Evolutionary conservation across 2,329 filamentous ascomycete species (phyloP).

Genomic region (Atkinsonella hypoxylon): DNA sequence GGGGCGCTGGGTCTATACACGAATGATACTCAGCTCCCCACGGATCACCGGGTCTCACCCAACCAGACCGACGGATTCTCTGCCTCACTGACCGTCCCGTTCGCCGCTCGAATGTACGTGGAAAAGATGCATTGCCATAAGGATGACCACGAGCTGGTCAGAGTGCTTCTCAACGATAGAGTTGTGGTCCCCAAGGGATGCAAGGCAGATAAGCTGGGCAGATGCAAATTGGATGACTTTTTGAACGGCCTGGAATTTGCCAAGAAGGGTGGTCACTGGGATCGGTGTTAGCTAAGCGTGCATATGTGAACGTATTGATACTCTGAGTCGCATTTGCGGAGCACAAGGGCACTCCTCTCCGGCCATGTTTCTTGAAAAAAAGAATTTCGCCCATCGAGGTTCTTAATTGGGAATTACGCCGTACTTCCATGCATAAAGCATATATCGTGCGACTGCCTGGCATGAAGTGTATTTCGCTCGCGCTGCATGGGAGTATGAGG

Average conservation of each 20-base stretch:
- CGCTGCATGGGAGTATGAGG: too few species aligned
- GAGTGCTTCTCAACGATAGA: slow-evolving; percentile 73
- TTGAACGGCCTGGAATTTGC: slow-evolving; percentile 68
- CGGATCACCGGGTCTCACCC: slow-evolving; percentile 36
- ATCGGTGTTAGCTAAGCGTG: slow-evolving; percentile 34
- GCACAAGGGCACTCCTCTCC: too few species aligned
- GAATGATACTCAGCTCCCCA: slow-evolving; percentile 40
- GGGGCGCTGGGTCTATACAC: slow-evolving; percentile 72
- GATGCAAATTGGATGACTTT: slow-evolving; percentile 59
- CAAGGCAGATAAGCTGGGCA: slow-evolving; percentile 54
- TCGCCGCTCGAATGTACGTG: slow-evolving; percentile 69
- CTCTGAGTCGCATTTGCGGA: too few species aligned
- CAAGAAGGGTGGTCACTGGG: slow-evolving; percentile 60
- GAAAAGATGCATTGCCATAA: slow-evolving; percentile 68
- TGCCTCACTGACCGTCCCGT: slow-evolving; percentile 70
- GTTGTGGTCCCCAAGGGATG: slow-evolving; percentile 64
- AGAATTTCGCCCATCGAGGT: too few species aligned
- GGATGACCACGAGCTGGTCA: slow-evolving; percentile 53
- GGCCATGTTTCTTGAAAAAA: too few species aligned
- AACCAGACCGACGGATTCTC: slow-evolving; percentile 54
- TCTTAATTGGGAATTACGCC: too few species aligned
- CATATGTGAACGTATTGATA: neutral
- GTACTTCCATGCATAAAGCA: too few species aligned
- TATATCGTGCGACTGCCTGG: too few species aligned
- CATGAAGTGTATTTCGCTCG: too few species aligned